Evolutionary conservation across 2,329 filamentous ascomycete genomes (phyloP).

Genomic region (Calonectria leucothoes): DNA sequence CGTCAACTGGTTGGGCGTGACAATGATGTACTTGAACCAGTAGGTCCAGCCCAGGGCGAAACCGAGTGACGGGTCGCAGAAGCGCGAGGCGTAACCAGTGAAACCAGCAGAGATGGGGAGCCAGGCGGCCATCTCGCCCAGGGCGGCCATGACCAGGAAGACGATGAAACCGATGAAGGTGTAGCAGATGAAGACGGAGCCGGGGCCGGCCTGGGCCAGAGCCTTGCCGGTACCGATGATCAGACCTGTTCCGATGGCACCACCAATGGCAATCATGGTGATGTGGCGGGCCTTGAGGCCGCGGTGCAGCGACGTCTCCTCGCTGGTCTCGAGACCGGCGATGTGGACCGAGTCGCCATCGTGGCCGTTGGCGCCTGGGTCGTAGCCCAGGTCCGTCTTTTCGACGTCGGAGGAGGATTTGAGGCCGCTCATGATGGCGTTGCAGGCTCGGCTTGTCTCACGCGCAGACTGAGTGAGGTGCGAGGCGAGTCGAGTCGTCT

Average conservation of each 20-base stretch:
- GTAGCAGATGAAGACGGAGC: constrained; percentile 78
- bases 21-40: constrained; percentile 86
- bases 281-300: constrained; percentile 67
- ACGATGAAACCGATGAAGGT: constrained; percentile 77
- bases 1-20: constrained; percentile 86
- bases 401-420: constrained; percentile 34
- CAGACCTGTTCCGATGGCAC: constrained; percentile 79
- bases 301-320: constrained; percentile 61
- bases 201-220: constrained; percentile 67
- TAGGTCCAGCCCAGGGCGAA: constrained; percentile 81
- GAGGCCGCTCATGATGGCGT: constrained; percentile 23
- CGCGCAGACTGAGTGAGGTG: not conserved
- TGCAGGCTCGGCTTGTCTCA: not conserved
- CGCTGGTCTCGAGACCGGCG: constrained; percentile 61
- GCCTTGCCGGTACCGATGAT: constrained; percentile 75
- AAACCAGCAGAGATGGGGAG: constrained; percentile 83
- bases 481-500: not conserved
- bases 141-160: constrained; percentile 83
- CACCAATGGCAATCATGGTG: constrained; percentile 76
- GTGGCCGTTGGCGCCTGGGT: constrained; percentile 25
- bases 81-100: constrained; percentile 82
- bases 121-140: constrained; percentile 89
- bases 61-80: constrained; percentile 83
- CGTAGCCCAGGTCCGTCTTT: constrained; percentile 39
- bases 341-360: constrained; percentile 47